Base-by-base conservation (phyloP, 345 rosid genomes). In the Hypericum androsaemum region DNA sequence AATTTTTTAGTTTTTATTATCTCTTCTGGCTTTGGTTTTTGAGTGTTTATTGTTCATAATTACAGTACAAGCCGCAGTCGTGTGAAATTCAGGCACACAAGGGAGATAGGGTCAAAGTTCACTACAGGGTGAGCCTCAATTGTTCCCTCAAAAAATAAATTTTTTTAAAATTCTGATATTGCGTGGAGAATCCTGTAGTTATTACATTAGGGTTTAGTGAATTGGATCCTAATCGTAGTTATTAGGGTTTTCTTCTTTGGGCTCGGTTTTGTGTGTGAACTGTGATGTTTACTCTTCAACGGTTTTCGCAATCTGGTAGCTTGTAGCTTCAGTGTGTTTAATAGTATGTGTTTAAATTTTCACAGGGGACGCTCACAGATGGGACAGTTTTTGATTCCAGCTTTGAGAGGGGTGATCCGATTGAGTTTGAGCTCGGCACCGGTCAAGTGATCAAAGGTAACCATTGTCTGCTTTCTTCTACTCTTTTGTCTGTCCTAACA, bases 361-460 rank as follows among this genome's bases (percentile, higher is more conserved):
- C 60, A 61, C 79, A 90, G 98, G 98, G 96, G 57, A 79, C 75
- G 62, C 89, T 90, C 61, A 82, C 95, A 5, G 98, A 90, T 78
- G 98, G 89, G 66, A 80, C 83, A 51, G 92, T 87, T 43, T 90
- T 90, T 41, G 98, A 90, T 74, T 90, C 98, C 66, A 87, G 98
- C 65, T 90, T 77, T 68, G 96, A 90, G 63, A 90, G 98, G 66
- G 95, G 84, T 58, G 96, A 90, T 71, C 98, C 98, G 14, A 82
- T 90, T 73, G 96, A 76, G 69, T 90, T 90, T 66, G 89, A 82
- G 82, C 87, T 90, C 62, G 98, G 98, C 41, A 75, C 67, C 63
- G 96, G 98, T 60, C 96, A 84, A 72, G 98, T 92, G 43, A 92
- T 92, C 66, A 82, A 82, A 81, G 98, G 98, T 90, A 22, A 22